phyloP scores from a whole-genome alignment of 257 asterid genomes.

The Scutellaria barbata region DNA sequence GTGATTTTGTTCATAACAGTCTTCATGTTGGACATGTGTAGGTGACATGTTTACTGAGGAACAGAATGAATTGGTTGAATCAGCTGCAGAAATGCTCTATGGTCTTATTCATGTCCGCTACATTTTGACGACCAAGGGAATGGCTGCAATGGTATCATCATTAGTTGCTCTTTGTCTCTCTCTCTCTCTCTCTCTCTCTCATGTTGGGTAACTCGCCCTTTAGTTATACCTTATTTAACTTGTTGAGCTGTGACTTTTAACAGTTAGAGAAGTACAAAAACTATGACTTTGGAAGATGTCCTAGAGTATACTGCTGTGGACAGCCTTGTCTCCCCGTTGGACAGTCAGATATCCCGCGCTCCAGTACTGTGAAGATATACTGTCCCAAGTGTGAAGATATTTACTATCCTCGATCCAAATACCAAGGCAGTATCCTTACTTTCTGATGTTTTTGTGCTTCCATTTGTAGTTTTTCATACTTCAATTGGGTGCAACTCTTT shows the following conservation, averaged over 20 bases:
- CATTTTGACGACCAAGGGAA: conserved; percentile 89
- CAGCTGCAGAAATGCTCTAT: conserved; percentile 98
- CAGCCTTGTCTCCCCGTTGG: conserved; percentile 95
- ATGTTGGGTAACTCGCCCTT: neutral
- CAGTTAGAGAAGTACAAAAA: conserved; percentile 92
- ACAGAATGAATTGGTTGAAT: conserved; percentile 93
- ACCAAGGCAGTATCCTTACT: conserved; percentile 95
- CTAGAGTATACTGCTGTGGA: conserved; percentile 85
- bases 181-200: neutral
- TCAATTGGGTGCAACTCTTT: conserved; percentile 10
- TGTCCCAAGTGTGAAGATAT: conserved; percentile 91
- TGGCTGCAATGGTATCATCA: conserved; percentile 84
- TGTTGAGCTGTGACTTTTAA: conserved; percentile 26
- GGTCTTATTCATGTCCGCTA: conserved; percentile 92
- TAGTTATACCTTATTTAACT: conserved; percentile 26
- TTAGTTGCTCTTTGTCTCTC: neutral
- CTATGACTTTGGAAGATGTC: conserved; percentile 89
- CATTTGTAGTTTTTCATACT: conserved; percentile 10
- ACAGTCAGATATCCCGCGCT: conserved; percentile 87
- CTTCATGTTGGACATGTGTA: conserved; percentile 35
- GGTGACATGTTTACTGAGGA: conserved; percentile 97
- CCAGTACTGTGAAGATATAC: conserved; percentile 82
- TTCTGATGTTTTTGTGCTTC: conserved; percentile 18
- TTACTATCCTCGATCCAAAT: conserved; percentile 89
- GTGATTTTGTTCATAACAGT: conserved; percentile 30